Base-by-base conservation (phyloP, 78 protist genomes). In the Chrysochromulina tobinii region DNA sequence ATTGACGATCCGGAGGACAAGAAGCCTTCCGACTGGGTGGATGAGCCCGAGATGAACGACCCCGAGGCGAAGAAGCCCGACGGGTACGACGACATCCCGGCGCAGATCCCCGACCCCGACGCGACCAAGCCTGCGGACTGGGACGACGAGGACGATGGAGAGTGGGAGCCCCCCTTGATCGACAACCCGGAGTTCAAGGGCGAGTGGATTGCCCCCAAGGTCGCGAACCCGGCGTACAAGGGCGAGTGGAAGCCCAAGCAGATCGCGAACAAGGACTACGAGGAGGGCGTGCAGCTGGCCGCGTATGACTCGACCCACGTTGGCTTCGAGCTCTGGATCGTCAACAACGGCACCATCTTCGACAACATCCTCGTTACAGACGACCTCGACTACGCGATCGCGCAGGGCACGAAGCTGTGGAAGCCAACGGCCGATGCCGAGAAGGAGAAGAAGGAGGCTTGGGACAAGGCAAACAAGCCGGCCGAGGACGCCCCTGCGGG, bases 101-200 rank as follows among this genome's bases (percentile, higher is more conserved):
- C 96, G 90, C 73, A 27, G 66, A 96, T 98, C 53, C 91, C 94
- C 48, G 99, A 98, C 92, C 96, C 97, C 48, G 96, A 93, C n/a
- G 99, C 99, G 77, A 73, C 12, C 75, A 97, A 97, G 95, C 99
- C 99, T 50, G 99, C 95, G 38, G 98, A 98, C 95, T 99, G 99
- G 99, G 98, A 97, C 61, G 99, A 99, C 55, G 99, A 98, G 96
- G 95, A 94, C 53, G 99, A 98, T 75, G 99, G 99, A 68, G 99
- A 97, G 95, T 99, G 99, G 99, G 99, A 98, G 96, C 97, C 98
- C 54, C 99, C 99, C 88, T 61, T 90, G 94, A 95, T 97, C 88
- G 94, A 94, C 96, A 98, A 98, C 96, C 99, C 99, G 81, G 98
- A 94, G 83, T 96, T n/a, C 97, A 94, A 96, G 95, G 99, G 99